Evolutionary conservation across 1,139 yeast species (phyloP).

Genomic region (Diutina neorugosa): DNA sequence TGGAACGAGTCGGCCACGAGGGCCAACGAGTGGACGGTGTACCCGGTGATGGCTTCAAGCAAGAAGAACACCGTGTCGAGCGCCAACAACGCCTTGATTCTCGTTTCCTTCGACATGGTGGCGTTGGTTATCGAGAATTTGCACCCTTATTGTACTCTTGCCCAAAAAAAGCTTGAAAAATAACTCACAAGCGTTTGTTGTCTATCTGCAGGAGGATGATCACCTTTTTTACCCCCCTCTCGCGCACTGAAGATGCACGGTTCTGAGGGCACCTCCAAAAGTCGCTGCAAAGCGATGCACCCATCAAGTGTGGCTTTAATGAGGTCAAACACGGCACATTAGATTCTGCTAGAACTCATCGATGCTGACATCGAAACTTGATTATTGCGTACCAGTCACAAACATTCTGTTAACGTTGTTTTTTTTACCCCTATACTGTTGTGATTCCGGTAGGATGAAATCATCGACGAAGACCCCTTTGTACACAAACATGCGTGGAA

Average conservation of each 20-base stretch:
- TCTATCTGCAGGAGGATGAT: background rate
- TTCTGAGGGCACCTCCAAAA: background rate
- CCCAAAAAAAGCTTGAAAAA: background rate
- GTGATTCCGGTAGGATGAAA: too few species aligned
- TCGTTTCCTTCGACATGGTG: conserved; percentile 49
- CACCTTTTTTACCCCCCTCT: background rate
- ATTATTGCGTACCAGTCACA: too few species aligned
- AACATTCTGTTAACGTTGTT: too few species aligned
- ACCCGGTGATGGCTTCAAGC: conserved; percentile 74
- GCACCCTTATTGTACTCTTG: background rate
- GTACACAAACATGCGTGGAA: too few species aligned
- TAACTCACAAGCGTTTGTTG: background rate
- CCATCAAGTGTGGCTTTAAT: background rate
- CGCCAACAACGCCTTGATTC: conserved; percentile 60
- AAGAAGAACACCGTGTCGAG: conserved; percentile 79
- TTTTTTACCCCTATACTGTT: too few species aligned
- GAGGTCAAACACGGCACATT: too few species aligned
- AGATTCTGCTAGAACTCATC: too few species aligned
- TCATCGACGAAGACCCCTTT: too few species aligned
- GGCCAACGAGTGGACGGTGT: conserved; percentile 84
- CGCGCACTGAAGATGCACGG: background rate
- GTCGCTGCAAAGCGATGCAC: background rate
- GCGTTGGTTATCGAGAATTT: background rate
- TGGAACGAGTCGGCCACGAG: conserved; percentile 94
- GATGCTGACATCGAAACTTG: too few species aligned